phyloP scores from a whole-genome alignment of 768 basidiomycete species.

The Boletus pseudopeckii region DNA sequence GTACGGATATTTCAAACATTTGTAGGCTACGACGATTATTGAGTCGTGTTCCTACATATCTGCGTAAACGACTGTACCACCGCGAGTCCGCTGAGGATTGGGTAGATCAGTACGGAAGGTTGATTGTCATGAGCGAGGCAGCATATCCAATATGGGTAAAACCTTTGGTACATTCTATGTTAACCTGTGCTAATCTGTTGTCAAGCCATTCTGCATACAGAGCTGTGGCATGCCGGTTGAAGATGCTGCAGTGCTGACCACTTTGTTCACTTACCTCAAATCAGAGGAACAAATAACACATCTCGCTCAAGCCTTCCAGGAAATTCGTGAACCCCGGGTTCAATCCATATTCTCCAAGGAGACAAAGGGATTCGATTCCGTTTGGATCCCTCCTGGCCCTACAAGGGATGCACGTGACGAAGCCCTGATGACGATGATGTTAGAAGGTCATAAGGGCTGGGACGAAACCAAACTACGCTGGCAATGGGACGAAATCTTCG shows the following conservation, averaged over 20 bases:
- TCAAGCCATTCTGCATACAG: constrained; percentile 48
- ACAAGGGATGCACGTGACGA: constrained; percentile 45
- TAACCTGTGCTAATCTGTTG: background rate
- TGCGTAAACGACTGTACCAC: constrained; percentile 39
- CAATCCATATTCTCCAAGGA: constrained; percentile 44
- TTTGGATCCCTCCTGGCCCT: constrained; percentile 45
- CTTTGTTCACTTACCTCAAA: constrained; percentile 43
- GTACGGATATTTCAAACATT: background rate
- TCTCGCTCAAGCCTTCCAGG: constrained; percentile 56
- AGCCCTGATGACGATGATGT: constrained; percentile 23
- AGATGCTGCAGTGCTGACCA: constrained; percentile 34
- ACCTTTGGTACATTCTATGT: background rate
- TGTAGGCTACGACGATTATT: constrained; percentile 40
- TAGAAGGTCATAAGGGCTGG: constrained; percentile 36
- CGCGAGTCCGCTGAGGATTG: constrained; percentile 44
- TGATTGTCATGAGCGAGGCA: constrained; percentile 58
- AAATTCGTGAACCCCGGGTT: constrained; percentile 52
- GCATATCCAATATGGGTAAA: constrained; percentile 56
- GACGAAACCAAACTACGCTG: constrained; percentile 47
- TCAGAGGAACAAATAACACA: constrained; percentile 46
- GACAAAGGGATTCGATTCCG: constrained; percentile 39
- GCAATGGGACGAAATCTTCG: constrained; percentile 56
- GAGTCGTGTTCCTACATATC: constrained; percentile 33
- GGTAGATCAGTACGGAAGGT: constrained; percentile 47
- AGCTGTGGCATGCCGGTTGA: constrained; percentile 34